Evolutionary conservation across 305 asterid species (phyloP), one percentile per base, ranked within the genome.

Genomic region (Solanum hybrid): DNA sequence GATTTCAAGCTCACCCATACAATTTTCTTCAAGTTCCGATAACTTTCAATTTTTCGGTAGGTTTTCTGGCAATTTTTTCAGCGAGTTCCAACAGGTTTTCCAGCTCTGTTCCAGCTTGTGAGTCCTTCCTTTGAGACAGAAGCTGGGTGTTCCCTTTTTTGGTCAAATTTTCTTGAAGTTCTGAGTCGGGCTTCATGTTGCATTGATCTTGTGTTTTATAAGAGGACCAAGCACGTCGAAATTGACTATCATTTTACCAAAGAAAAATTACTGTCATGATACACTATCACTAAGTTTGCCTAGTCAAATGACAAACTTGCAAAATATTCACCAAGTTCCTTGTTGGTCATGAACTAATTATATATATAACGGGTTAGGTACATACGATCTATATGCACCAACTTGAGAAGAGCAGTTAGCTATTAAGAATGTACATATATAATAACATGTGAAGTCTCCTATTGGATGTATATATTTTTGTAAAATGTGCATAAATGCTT

Each of bases 401-500:
- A 79, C 45, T 79, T 79, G 61, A 79, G 86, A 37, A 36, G 33
- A n/a, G 32, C 85, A 32, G 57, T 79, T 79, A 79, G 86, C 22
- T n/a, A 79, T 79, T n/a, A 34, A 79, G 61, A 37, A 79, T 79
- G 84, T 34, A 34, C 45, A 33, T 79, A 31, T 14, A 65, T 31
- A 76, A 78, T 33, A 78, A n/a, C 41, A 0, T n/a, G 29, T 78
- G 29, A 78, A 78, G 45, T 33, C 45, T 33, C 29, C 41, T 20
- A 26, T 41, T 81, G 68, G 34, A 24, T 38, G 87, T 24, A 14
- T 24, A 38, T 27, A 82, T 82, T 41, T 41, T 41, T 7, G 41
- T 45, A 84, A 45, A 45, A 84, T 51, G 88, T 84, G 88, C 88
- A 29, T 84, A 84, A 29, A 84, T 51, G 88, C 76, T 84, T 82